Evolutionary conservation across 1,139 yeast genomes (phyloP).

Genomic region (Protomyces pachydermus): DNA sequence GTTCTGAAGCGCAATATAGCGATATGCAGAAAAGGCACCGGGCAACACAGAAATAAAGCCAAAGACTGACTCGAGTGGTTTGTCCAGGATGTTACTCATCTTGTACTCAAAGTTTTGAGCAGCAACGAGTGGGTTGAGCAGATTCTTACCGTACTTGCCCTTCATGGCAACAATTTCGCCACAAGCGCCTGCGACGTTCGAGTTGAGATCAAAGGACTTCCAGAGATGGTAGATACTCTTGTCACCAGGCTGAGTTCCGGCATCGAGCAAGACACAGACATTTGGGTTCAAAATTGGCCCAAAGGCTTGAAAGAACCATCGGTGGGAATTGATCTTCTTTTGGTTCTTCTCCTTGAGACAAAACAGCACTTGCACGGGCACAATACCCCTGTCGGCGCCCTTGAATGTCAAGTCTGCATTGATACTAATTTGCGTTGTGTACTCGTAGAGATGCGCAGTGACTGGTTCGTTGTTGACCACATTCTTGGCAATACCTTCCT

Average conservation of each 20-base stretch:
- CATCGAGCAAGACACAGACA: conserved; percentile 67
- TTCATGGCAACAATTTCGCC: conserved; percentile 73
- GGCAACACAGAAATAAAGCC: conserved; percentile 80
- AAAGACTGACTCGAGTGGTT: conserved; percentile 76
- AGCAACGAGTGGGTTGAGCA: conserved; percentile 70
- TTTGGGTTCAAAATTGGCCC: conserved; percentile 65
- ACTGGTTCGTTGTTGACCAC: conserved; percentile 66
- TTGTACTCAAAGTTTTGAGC: conserved; percentile 83
- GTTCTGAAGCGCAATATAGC: conserved; percentile 65
- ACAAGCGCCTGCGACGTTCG: conserved; percentile 81
- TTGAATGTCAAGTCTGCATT: conserved; percentile 56
- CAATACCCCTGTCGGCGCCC: conserved; percentile 52
- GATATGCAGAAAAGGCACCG: conserved; percentile 81
- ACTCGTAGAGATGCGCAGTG: conserved; percentile 70
- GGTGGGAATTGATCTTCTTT: conserved; percentile 72
- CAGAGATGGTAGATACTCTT: conserved; percentile 72
- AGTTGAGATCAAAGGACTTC: conserved; percentile 62
- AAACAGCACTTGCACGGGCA: conserved; percentile 67
- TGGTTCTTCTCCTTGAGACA: conserved; percentile 72
- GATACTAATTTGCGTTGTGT: conserved; percentile 72
- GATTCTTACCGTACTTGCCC: conserved; percentile 52
- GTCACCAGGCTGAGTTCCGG: conserved; percentile 71
- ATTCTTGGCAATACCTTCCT: conserved; percentile 77
- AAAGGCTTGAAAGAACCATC: conserved; percentile 82
- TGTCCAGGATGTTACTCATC: conserved; percentile 74